Base-by-base conservation (phyloP, 352 stramenopile species). In the Phytophthora tubulina region DNA sequence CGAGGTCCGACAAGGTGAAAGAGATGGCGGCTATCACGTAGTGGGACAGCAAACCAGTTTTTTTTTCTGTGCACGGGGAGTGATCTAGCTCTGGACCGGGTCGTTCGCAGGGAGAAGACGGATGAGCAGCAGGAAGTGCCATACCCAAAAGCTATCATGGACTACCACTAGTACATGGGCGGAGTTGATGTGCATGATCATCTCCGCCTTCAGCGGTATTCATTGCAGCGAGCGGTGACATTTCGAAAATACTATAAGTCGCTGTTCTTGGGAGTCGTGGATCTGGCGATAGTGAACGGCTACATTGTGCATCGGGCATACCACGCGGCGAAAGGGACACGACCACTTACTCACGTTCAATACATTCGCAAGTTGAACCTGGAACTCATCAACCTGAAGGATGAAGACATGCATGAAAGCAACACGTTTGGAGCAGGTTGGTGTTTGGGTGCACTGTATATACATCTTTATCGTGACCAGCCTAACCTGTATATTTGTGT, bases 211-310 rank as follows among this genome's bases (percentile, higher is more conserved):
- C 44, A 64, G 14, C 32, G 45, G 4, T 56, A 56, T 33, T 64
- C 57, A 4, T 11, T 64, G 44, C 57, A 64, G 14, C 57, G 31
- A 0, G 57, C 57, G 1, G 57, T 64, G 15, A 55, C 44, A 0
- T 64, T 56, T 11, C 14, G 17, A 13, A 64, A 64, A 21, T 64
- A 64, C 17, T 64, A 64, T 44, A 56, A 64, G 32, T 39, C 44
- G n/a, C 45, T 56, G 0, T 55, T 64, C 30, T 45, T 46, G 32
- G 57, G 57, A 10, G 5, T 64, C 1, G 57, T 56, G 4, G 57
- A 64, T 30, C 32, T 64, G 0, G 57, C 33, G 4, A 44, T 64
- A 6, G 45, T 50, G 32, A 64, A 64, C 11, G 45, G 33, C 6
- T 56, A 56, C 33, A 64, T 64, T n/a, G 13, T 64, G 2, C 17